A percentile compares a stretch with the other conserved stretches of the same genome.
Conservation (phyloP, 2,329 filamentous ascomycete species). For the Xylariomycetidae sp. region DNA sequence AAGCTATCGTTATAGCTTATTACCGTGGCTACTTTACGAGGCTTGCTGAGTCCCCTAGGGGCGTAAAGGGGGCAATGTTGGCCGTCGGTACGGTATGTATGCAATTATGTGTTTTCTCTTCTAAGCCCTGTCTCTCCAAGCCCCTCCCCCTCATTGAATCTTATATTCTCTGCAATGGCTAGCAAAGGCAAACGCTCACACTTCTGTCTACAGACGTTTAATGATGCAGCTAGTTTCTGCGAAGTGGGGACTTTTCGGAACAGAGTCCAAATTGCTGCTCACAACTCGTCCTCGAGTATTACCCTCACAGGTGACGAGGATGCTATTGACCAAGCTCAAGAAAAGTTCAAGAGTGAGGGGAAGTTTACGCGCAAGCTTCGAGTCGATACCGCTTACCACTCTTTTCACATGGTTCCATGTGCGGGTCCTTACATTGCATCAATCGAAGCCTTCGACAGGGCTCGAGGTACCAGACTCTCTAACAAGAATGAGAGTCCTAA, state of each 20-base stretch:
- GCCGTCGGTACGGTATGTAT: no score
- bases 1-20: constrained; percentile 31
- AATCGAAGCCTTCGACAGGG: no score
- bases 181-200: no score
- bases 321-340: constrained; percentile 10
- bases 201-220: no score
- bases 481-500: no score
- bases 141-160: no score
- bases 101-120: no score
- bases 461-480: no score
- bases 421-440: constrained; percentile 2
- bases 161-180: no score
- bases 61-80: constrained; percentile 29
- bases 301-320: constrained; percentile 19
- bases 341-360: constrained; percentile 6
- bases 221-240: no score
- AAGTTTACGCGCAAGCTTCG: constrained; percentile 16
- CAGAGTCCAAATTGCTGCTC: constrained; percentile 6
- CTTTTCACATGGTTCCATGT: constrained; percentile 25
- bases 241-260: no score
- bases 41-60: constrained; percentile 10
- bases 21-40: constrained; percentile 26
- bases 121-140: no score
- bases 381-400: constrained; percentile 22
- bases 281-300: constrained; percentile 17